Percentiles rank a stretch among this genome's conserved stretches.
These are phyloP conservation scores for Populus deltoides DNA, from an alignment of 345 rosid species.

Conservation along the genomic window DNA sequence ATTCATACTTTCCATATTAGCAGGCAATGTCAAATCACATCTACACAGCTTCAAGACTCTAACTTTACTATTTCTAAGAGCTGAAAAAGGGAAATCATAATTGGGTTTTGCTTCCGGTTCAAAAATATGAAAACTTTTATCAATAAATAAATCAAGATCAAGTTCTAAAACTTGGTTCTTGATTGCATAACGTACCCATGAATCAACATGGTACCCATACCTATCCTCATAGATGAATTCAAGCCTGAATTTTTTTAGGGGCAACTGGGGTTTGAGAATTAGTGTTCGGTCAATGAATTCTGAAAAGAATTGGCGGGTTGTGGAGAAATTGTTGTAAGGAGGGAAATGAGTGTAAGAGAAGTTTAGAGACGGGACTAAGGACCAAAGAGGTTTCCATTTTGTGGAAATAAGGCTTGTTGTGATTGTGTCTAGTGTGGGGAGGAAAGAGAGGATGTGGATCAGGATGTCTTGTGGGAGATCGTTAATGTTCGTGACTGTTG, in stretches of 20 bases:
- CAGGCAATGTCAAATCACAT: slow-evolving; percentile 3
- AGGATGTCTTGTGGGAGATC: neutral
- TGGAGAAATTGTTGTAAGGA: neutral
- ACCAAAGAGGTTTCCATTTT: neutral
- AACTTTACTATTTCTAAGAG: neutral
- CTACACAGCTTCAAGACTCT: neutral
- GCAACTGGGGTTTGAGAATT: neutral
- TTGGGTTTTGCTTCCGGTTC: neutral
- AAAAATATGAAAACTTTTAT: neutral
- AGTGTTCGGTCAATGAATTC: slow-evolving; percentile 8
- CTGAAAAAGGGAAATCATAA: slow-evolving; percentile 10
- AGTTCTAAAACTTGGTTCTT: neutral
- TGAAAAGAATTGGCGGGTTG: slow-evolving; percentile 9
- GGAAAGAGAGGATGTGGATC: slow-evolving; percentile 3
- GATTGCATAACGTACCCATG: slow-evolving; percentile 13
- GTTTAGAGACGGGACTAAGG: neutral
- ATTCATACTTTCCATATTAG: neutral
- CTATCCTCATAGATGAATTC: slow-evolving; percentile 12
- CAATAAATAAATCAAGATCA: slow-evolving; percentile 12
- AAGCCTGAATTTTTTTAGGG: slow-evolving; percentile 1
- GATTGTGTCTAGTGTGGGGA: slow-evolving; percentile 4
- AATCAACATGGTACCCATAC: slow-evolving; percentile 7
- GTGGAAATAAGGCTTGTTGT: neutral
- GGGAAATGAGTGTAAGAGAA: neutral
- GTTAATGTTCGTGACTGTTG: neutral